Evolutionary conservation across 176 grass and related monocot species (phyloP), one percentile per base, ranked within the genome.

Genomic region (Neostapfia colusana): DNA sequence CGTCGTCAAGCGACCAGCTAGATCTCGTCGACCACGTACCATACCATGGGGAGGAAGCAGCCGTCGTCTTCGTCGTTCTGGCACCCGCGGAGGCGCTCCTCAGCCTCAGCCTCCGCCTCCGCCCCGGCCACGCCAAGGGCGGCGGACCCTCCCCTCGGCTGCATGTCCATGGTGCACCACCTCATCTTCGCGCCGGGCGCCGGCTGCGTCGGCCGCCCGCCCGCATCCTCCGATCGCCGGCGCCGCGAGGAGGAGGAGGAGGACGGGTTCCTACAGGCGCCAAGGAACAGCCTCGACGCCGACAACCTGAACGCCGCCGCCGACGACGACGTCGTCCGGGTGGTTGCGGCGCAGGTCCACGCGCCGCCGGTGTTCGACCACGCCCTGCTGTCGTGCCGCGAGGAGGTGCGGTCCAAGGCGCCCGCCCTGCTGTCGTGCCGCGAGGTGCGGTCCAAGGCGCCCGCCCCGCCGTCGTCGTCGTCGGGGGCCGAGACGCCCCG

Each of bases 131-230:
- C 75, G 43, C 60, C 75, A 1, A 49, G 74, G 6, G 36, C 8
- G 10, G 21, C 38, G 2, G 42, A 49, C 0, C 74, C 60, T 1
- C 42, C 59, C 17, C 0, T 65, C 14, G 95, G 95, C 7, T 99
- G 95, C 91, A 99, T 99, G 95, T 78, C 89, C 85, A 89, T 99
- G 91, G 59, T 99, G 12, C 86, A 92, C 45, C 85, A 91, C 85
- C 85, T 95, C 71, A 88, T 93, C 71, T 89, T 97, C 79, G 71
- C 89, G 17, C 87, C 87, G 17, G 76, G 76, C 55, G 63, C 70
- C 44, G 81, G 85, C 42, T 81, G 82, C 82, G 82, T 82, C 74
- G 80, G 79, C 65, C 85, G 82, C 23, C 79, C 85, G 18, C 70
- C 85, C 4, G 43, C 82, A 8, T 62, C 85, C 55, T 39, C 65